Conservation (phyloP, 176 grass and related monocot species). For the Avena sativa region DNA sequence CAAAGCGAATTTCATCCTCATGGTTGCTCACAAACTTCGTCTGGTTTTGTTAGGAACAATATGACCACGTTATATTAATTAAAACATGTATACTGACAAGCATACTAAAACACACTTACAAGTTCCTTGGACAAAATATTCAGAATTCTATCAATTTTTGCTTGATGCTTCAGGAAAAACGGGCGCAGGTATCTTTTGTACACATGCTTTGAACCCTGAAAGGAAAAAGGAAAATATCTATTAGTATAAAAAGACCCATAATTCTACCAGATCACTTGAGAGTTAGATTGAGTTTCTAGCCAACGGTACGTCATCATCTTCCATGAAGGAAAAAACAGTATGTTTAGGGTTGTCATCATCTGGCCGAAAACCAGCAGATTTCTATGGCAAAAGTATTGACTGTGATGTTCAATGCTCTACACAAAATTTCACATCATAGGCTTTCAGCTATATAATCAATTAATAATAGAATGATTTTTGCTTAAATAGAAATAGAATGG, state of each 20-base stretch:
- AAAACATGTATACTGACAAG: neutral
- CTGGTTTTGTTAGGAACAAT: conserved; percentile 52
- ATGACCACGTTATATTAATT: conserved; percentile 32
- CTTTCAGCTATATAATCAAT: conserved; percentile 29
- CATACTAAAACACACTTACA: conserved; percentile 58
- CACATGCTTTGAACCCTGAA: conserved; percentile 90
- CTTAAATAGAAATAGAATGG: neutral
- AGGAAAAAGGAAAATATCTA: conserved; percentile 26
- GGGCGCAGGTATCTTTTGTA: conserved; percentile 77
- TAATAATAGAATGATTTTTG: neutral
- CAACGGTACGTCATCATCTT: neutral
- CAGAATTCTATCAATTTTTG: conserved; percentile 79
- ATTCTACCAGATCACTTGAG: neutral
- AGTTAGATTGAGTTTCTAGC: neutral
- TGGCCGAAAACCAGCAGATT: conserved; percentile 14
- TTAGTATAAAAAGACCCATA: neutral
- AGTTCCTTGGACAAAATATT: conserved; percentile 73
- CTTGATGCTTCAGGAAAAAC: conserved; percentile 87
- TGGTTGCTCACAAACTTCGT: conserved; percentile 83
- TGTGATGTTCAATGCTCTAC: neutral
- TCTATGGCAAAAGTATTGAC: neutral
- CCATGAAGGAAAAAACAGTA: neutral
- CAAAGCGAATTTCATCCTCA: conserved; percentile 77
- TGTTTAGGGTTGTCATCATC: neutral
- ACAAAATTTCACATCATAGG: neutral